Base-by-base conservation (phyloP, 352 stramenopile genomes). In the Globisporangium spinosum region DNA sequence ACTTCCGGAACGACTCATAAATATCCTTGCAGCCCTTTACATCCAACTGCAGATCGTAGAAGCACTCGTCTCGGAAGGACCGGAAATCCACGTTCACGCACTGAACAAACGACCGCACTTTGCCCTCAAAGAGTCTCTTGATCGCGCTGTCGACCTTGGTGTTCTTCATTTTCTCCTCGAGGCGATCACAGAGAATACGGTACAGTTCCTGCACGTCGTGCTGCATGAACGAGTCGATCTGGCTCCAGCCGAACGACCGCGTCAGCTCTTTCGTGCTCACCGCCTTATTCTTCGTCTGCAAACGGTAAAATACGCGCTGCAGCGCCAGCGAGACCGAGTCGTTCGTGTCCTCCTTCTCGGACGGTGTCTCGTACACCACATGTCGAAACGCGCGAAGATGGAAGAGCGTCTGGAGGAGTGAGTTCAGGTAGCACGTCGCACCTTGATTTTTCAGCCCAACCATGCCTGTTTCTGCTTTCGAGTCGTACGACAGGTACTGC, bases 351-450 rank as follows among this genome's bases (percentile, higher is more conserved):
- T 96, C 89, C 25, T 82, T 73, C 29, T 76, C 75, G 1, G 84
- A 91, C 2, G 89, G 89, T 1, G 87, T 94, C 40, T 87, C 84
- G 59, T 96, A 96, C 55, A 96, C 89, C 17, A 89, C 87, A 9
- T 90, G 82, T 25, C 93, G 76, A 58, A 98, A 96, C 29, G 85
- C 88, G 32, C 80, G 75, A 64, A 98, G 73, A 63, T 97, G 88
- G 70, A 95, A 98, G 22, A 98, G 76, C 58, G 89, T 97, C 76
- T 98, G 92, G 27, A 98, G 81, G 20, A 98, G 72, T 29, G 91
- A 98, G 72, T 98, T 98, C 78, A 98, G 82, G 73, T 98, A 98
- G 75, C 93, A 98, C 12, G 92, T 98, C 13, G 91, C 91, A 15
- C 90, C 93, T 68, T 96, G 89, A 61, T 96, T 96, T 73, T 96